phyloP scores from a whole-genome alignment of 2,329 filamentous ascomycete genomes.

The Colletotrichum cereale region DNA sequence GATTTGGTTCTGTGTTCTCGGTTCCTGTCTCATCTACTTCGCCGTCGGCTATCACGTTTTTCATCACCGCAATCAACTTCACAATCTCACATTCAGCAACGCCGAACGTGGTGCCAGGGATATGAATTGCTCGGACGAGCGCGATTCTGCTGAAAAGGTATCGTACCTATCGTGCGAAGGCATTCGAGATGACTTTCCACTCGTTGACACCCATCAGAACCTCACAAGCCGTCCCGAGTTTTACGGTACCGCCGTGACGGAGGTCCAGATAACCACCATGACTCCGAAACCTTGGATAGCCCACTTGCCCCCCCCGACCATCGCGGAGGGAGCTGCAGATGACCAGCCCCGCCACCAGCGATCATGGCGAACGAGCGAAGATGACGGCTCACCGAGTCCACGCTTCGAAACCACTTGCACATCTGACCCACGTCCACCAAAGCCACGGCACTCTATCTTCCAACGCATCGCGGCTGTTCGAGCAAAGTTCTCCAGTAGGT shows the following conservation, averaged over 20 bases:
- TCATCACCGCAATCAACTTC: slow-evolving; percentile 66
- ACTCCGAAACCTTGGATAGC: slow-evolving; percentile 34
- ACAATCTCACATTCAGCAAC: slow-evolving; percentile 65
- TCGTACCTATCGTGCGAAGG: slow-evolving; percentile 21
- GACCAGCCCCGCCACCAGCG: slow-evolving; percentile 11
- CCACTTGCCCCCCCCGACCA: slow-evolving; percentile 37
- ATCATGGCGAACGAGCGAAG: slow-evolving; percentile 39
- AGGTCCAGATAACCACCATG: slow-evolving; percentile 60
- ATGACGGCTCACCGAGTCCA: slow-evolving; percentile 22
- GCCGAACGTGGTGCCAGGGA: slow-evolving; percentile 53
- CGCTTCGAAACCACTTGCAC: slow-evolving; percentile 47
- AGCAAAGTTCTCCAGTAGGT: slow-evolving; percentile 43
- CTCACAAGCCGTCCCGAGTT: slow-evolving; percentile 49
- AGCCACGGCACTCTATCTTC: slow-evolving; percentile 32
- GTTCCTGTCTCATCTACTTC: slow-evolving; percentile 67
- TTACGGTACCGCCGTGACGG: slow-evolving; percentile 65
- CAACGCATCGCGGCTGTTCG: slow-evolving; percentile 33
- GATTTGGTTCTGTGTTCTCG: slow-evolving; percentile 70
- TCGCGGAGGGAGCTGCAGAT: slow-evolving; percentile 20
- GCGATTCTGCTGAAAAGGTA: slow-evolving; percentile 52
- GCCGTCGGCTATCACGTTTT: slow-evolving; percentile 72
- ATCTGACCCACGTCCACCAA: slow-evolving; percentile 32
- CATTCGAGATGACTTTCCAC: not conserved
- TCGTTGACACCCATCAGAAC: slow-evolving; percentile 39
- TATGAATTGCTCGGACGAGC: slow-evolving; percentile 44